Evolutionary conservation across 2,329 filamentous ascomycete species (phyloP).

Genomic region (Helicocarpus griseus): DNA sequence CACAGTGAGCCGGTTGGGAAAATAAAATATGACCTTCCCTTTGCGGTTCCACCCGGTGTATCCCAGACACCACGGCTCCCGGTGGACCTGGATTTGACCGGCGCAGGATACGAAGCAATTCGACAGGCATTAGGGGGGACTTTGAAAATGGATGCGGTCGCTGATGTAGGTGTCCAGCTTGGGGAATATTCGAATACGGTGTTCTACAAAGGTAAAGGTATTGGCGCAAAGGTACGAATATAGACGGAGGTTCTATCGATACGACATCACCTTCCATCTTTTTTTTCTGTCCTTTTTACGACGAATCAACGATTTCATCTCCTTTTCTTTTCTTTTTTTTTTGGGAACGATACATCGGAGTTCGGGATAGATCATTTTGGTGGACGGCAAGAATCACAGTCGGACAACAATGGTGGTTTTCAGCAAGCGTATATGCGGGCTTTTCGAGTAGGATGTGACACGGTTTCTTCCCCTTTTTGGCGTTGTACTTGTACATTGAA

Average conservation of each 20-base stretch:
- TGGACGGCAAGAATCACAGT: background rate
- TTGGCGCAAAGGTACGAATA: slow-evolving; percentile 53
- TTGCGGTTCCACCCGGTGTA: slow-evolving; percentile 65
- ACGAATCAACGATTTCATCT: background rate
- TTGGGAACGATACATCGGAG: slow-evolving; percentile 4
- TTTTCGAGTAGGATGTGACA: background rate
- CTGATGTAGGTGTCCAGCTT: slow-evolving; percentile 63
- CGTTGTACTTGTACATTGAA: background rate
- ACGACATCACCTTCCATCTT: background rate
- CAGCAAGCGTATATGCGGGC: background rate
- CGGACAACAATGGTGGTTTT: background rate
- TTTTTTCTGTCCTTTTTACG: background rate
- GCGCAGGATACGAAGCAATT: slow-evolving; percentile 74
- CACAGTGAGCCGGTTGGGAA: slow-evolving; percentile 65
- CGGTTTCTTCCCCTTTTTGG: background rate
- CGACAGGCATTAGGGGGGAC: slow-evolving; percentile 68
- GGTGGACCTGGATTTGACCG: slow-evolving; percentile 67
- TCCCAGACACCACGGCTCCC: slow-evolving; percentile 67
- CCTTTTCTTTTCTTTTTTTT: slow-evolving; percentile 7
- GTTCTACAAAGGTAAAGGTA: slow-evolving; percentile 59
- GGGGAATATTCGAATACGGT: slow-evolving; percentile 65
- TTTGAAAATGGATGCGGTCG: slow-evolving; percentile 68
- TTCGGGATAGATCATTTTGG: slow-evolving; percentile 3
- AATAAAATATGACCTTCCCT: slow-evolving; percentile 65
- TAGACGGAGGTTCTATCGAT: slow-evolving; percentile 9